These are phyloP conservation scores for Phytophthora brassicae DNA, from an alignment of 352 stramenopile genomes.

Conservation along the genomic window DNA sequence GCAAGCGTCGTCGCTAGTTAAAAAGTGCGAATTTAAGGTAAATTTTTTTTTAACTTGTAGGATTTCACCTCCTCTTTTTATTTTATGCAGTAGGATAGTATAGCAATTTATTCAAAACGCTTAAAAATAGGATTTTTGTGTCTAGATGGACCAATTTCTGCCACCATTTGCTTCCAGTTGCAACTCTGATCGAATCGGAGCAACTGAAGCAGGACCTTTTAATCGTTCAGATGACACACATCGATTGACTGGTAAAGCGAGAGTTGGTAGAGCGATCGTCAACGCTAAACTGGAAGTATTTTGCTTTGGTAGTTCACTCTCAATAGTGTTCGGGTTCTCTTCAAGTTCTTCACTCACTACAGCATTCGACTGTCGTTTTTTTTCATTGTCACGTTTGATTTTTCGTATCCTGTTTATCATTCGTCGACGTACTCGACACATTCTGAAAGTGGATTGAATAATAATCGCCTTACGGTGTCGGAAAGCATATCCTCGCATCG, in stretches of 20 bases:
- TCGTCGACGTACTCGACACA: conserved; percentile 48
- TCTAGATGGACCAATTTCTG: conserved; percentile 27
- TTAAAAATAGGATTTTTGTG: background rate
- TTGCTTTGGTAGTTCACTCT: background rate
- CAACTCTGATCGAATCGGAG: conserved; percentile 28
- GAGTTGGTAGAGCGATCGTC: background rate
- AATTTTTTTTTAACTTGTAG: too few species aligned
- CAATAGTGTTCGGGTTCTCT: background rate
- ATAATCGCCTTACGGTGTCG: conserved; percentile 59
- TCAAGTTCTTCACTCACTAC: background rate
- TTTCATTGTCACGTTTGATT: conserved; percentile 8
- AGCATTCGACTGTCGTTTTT: background rate
- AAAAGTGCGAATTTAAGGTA: background rate
- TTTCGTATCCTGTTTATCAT: conserved; percentile 18
- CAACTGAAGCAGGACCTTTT: conserved; percentile 15
- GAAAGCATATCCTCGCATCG: conserved; percentile 67
- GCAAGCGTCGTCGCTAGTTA: conserved; percentile 29
- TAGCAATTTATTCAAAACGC: conserved; percentile 1
- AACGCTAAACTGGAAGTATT: conserved; percentile 8
- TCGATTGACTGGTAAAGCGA: conserved; percentile 1
- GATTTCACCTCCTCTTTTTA: conserved; percentile 1
- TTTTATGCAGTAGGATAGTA: conserved; percentile 5
- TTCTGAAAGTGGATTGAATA: conserved; percentile 67
- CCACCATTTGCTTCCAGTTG: conserved; percentile 25
- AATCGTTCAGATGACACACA: conserved; percentile 13